Conservation (phyloP, 495 filamentous ascomycete species). For the Cercophora scortea region DNA sequence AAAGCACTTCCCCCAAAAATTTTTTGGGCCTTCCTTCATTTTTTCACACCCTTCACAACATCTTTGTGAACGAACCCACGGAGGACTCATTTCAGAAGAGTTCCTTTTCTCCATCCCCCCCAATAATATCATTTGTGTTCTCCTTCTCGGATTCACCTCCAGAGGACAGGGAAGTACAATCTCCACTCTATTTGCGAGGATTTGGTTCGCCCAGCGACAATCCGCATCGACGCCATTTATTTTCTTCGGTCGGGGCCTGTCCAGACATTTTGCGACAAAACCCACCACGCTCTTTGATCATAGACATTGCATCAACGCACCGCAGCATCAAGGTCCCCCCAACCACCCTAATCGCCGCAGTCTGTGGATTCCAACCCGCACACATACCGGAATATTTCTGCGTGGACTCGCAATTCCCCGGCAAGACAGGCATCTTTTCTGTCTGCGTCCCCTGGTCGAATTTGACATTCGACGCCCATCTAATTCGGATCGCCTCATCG, state of each 20-base stretch:
- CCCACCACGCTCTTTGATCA: constrained; percentile 22
- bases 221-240: neutral
- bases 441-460: constrained; percentile 16
- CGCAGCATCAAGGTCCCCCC: constrained; percentile 4
- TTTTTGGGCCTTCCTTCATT: constrained; percentile 26
- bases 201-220: constrained; percentile 6
- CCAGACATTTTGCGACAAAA: constrained; percentile 17
- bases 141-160: constrained; percentile 24
- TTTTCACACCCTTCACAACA: constrained; percentile 28
- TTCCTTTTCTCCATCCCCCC: constrained; percentile 13
- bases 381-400: constrained; percentile 2
- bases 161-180: constrained; percentile 25
- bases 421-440: constrained; percentile 15
- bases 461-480: constrained; percentile 25
- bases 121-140: constrained; percentile 20
- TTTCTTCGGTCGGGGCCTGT: constrained; percentile 13
- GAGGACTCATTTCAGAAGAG: constrained; percentile 16
- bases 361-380: neutral
- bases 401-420: neutral
- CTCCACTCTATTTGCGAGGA: constrained; percentile 28
- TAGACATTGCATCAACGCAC: constrained; percentile 10
- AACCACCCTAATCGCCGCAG: constrained; percentile 9
- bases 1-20: constrained; percentile 20
- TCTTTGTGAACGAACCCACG: constrained; percentile 25
- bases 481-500: constrained; percentile 5